phyloP scores from a whole-genome alignment of 2,329 filamentous ascomycete species.

The Arachnopeziza araneosa region DNA sequence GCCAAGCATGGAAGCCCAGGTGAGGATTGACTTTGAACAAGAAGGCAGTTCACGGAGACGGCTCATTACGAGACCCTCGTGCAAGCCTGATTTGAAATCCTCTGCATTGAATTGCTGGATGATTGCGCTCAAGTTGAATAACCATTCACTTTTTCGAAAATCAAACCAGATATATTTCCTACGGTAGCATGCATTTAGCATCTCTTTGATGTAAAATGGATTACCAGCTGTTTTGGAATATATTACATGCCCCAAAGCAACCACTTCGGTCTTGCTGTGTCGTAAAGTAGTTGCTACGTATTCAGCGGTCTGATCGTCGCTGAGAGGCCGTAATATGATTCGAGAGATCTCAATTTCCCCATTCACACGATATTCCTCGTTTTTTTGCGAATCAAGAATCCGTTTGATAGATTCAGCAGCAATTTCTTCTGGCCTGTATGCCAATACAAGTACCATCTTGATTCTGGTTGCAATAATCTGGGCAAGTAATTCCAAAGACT shows the following conservation, averaged over 20 bases:
- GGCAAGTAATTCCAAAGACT: slow-evolving; percentile 76
- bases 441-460: slow-evolving; percentile 60
- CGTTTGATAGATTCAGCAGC: background rate
- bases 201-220: slow-evolving; percentile 84
- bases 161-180: slow-evolving; percentile 88
- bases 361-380: background rate
- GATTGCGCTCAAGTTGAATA: slow-evolving; percentile 65
- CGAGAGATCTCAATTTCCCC: slow-evolving; percentile 56
- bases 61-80: slow-evolving; percentile 74
- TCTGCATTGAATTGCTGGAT: background rate
- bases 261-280: slow-evolving; percentile 62
- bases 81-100: slow-evolving; percentile 47
- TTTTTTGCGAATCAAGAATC: background rate
- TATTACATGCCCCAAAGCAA: slow-evolving; percentile 73
- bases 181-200: slow-evolving; percentile 78
- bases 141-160: slow-evolving; percentile 74
- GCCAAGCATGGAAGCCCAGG: slow-evolving; percentile 80
- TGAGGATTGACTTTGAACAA: slow-evolving; percentile 69
- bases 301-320: slow-evolving; percentile 71
- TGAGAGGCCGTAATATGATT: slow-evolving; percentile 66
- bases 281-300: slow-evolving; percentile 83
- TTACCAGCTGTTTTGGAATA: slow-evolving; percentile 72
- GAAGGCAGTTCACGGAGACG: slow-evolving; percentile 69
- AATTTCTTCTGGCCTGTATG: slow-evolving; percentile 12
- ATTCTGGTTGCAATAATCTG: slow-evolving; percentile 75